Conservation (phyloP, 495 filamentous ascomycete species). For the Xylaria venustula region DNA sequence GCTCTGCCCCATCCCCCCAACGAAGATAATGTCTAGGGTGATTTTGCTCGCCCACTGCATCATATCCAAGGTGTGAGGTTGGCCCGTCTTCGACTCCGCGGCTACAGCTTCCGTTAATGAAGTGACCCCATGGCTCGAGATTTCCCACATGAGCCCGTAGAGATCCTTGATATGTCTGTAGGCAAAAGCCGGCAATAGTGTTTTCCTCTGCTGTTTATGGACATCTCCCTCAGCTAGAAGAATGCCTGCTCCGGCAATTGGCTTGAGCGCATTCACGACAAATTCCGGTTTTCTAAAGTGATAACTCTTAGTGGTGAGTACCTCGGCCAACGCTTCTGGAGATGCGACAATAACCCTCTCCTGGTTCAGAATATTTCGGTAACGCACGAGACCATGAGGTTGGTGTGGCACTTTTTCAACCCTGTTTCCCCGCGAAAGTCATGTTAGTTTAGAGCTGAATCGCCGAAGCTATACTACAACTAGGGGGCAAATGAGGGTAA, state of each 20-base stretch:
- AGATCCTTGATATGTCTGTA: constrained; percentile 75
- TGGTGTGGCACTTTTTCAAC: constrained; percentile 62
- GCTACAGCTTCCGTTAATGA: constrained; percentile 36
- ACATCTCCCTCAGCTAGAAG: constrained; percentile 73
- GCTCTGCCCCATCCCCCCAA: constrained; percentile 68
- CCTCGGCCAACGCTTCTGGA: constrained; percentile 57
- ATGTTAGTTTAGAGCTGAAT: constrained; percentile 10
- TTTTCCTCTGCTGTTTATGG: constrained; percentile 68
- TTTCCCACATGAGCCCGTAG: constrained; percentile 71
- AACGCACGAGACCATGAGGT: constrained; percentile 70
- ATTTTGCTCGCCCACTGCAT: constrained; percentile 60
- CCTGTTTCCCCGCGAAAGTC: constrained; percentile 22
- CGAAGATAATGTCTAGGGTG: constrained; percentile 73
- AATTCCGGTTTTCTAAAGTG: constrained; percentile 64
- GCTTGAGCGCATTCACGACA: constrained; percentile 48
- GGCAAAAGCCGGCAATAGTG: constrained; percentile 70
- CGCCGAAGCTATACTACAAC: too few relatives aligned
- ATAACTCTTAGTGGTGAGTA: constrained; percentile 61
- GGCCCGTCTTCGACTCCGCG: constrained; percentile 14
- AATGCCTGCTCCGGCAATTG: constrained; percentile 62
- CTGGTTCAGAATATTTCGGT: constrained; percentile 57
- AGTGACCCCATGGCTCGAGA: constrained; percentile 35
- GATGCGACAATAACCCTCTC: constrained; percentile 61
- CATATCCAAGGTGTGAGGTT: constrained; percentile 52
- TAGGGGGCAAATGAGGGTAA: background rate